Conservation (phyloP, 139 green algal genomes). For the Micractinium sp. region DNA sequence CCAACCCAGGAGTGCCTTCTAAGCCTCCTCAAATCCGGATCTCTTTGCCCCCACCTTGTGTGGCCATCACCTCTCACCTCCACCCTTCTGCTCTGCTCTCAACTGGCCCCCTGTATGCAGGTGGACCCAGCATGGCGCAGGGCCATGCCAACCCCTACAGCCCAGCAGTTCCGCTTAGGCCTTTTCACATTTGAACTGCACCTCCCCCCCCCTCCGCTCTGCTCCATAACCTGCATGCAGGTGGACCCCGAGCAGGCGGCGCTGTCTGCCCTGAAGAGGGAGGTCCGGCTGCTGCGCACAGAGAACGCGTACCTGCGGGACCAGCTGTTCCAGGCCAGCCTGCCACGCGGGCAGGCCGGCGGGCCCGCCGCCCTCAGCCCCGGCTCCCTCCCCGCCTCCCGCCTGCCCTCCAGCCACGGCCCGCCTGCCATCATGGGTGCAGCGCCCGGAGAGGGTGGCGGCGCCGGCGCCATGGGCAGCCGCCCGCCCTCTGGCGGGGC, state of each 20-base stretch:
- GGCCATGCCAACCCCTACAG: too few relatives aligned
- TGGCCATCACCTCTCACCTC: not conserved
- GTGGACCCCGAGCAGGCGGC: constrained; percentile 60
- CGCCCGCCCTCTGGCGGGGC: not conserved
- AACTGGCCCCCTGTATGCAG: too few relatives aligned
- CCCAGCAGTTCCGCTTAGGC: too few relatives aligned
- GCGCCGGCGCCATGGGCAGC: not conserved
- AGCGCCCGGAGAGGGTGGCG: not conserved
- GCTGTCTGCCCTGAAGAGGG: constrained; percentile 67
- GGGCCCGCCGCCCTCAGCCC: not conserved
- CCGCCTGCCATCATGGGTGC: too few relatives aligned
- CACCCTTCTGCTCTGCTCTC: not conserved
- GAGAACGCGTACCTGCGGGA: constrained; percentile 61
- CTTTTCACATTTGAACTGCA: too few relatives aligned
- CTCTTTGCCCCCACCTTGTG: not conserved
- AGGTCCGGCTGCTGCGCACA: constrained; percentile 79
- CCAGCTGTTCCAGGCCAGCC: constrained; percentile 49
- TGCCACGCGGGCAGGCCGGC: not conserved
- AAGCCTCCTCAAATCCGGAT: not conserved
- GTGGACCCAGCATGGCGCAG: too few relatives aligned
- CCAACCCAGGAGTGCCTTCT: too few relatives aligned
- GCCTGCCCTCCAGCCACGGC: constrained; percentile 44
- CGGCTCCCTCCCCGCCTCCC: constrained; percentile 46
- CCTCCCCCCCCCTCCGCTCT: not conserved
- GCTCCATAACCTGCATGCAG: constrained; percentile 38